phyloP scores from a whole-genome alignment of 2,329 filamentous ascomycete species.

The Diaporthe humulicola region DNA sequence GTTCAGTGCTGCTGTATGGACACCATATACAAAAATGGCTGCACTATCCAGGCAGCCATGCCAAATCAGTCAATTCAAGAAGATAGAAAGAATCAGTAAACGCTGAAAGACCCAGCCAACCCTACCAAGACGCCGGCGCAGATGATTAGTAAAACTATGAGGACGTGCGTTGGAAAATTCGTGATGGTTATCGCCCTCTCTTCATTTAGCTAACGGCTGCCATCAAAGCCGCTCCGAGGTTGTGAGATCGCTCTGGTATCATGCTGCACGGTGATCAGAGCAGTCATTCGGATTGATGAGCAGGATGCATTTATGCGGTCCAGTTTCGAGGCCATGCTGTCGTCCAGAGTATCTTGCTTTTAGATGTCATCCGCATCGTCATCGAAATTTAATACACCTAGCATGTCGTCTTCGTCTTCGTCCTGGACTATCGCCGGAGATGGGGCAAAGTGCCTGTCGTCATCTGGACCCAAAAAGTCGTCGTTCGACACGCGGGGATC shows the following conservation, averaged over 20 bases:
- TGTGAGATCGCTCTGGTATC: background rate
- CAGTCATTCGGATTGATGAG: background rate
- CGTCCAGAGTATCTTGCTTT: background rate
- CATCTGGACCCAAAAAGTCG: background rate
- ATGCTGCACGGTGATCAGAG: background rate
- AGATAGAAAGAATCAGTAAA: background rate
- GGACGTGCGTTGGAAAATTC: slow-evolving; percentile 8
- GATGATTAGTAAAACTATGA: slow-evolving; percentile 3
- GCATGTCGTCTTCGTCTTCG: slow-evolving; percentile 19
- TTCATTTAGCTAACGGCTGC: background rate
- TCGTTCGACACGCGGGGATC: background rate
- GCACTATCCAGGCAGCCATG: slow-evolving; percentile 26
- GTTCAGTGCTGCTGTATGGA: background rate
- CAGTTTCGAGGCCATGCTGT: background rate
- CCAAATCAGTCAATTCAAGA: background rate
- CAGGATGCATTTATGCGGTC: background rate
- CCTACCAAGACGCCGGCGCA: slow-evolving; percentile 24
- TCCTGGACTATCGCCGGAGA: slow-evolving; percentile 30
- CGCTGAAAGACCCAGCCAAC: background rate
- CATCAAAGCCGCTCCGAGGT: background rate
- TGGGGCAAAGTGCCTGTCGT: background rate
- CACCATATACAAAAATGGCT: background rate
- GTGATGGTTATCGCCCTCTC: background rate
- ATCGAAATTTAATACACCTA: slow-evolving; percentile 27
- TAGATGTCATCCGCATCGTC: slow-evolving; percentile 6